phyloP scores from a whole-genome alignment of 2,329 filamentous ascomycete species.

The Fusarium beomiforme region DNA sequence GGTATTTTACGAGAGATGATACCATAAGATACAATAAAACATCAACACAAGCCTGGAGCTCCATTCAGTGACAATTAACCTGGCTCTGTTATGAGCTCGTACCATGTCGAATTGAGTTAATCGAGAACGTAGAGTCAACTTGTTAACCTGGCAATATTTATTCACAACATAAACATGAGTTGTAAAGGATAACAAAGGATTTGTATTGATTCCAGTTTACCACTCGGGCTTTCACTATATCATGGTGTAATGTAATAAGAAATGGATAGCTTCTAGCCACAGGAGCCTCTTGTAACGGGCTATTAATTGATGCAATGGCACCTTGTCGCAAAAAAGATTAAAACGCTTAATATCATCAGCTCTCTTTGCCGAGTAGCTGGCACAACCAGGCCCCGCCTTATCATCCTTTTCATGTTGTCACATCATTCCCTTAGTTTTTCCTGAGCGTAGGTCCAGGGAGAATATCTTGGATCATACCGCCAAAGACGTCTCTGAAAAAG shows the following conservation, averaged over 20 bases:
- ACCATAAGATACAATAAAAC: slow-evolving; percentile 40
- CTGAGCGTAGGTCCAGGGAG: slow-evolving; percentile 34
- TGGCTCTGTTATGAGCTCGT: not conserved
- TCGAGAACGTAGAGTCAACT: not conserved
- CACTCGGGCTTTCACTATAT: slow-evolving; percentile 24
- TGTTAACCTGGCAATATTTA: not conserved
- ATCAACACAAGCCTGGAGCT: slow-evolving; percentile 22
- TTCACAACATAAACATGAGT: not conserved
- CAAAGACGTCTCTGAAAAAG: slow-evolving; percentile 66
- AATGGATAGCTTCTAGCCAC: slow-evolving; percentile 19
- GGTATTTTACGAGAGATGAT: slow-evolving; percentile 45
- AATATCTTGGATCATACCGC: slow-evolving; percentile 64
- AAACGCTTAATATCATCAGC: slow-evolving; percentile 37
- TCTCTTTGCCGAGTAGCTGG: slow-evolving; percentile 14
- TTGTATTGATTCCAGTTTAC: slow-evolving; percentile 28
- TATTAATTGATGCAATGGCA: slow-evolving; percentile 29
- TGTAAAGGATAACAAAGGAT: slow-evolving; percentile 7
- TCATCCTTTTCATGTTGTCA: slow-evolving; percentile 7
- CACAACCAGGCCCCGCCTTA: not conserved
- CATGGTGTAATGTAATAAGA: slow-evolving; percentile 24
- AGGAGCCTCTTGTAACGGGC: slow-evolving; percentile 15
- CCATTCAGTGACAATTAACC: not conserved
- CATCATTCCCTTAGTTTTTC: slow-evolving; percentile 14
- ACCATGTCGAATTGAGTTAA: not conserved
- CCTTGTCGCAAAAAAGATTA: slow-evolving; percentile 27